Base-by-base conservation (phyloP, 2,329 filamentous ascomycete species). In the Phyllachora maydis region DNA sequence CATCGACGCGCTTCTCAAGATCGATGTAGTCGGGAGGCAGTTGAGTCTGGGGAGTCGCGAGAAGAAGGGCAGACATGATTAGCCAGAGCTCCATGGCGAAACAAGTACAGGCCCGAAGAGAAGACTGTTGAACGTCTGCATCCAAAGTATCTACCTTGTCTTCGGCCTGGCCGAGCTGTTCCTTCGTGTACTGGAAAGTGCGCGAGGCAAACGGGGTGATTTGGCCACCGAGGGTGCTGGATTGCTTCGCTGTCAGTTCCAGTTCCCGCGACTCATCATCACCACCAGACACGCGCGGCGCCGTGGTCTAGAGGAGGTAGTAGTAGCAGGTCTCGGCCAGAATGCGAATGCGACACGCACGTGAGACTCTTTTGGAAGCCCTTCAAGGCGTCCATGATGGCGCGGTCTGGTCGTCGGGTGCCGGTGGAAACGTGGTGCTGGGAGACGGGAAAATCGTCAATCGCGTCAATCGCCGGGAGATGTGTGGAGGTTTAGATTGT, bases 1-100 rank as follows among this genome's bases (percentile, higher is more conserved):
- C 88, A 67, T 98, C 88, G 41, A 95, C 82, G 35, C 85, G 74
- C 66, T 93, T 93, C 67, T 98, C 88, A 31, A 98, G 75, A 52
- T 95, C 83, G 46, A 93, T 78, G 53, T 98, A 98, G 53, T 95
- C 88, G 37, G 83, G 74, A 21, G 88, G 88, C 20, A 98, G 78
- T 55, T 95, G 76, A 33, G 88, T 98, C 81, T 91, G 39, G n/a
- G n/a, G n/a, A n/a, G n/a, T n/a, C n/a, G n/a, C n/a, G n/a, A n/a
- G n/a, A 20, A 11, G 6, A 9, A 11, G 12, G 8, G 19, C 19
- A 20, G 19, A 11, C 7, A 6, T 6, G 6, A 17, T 26, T n/a
- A 26, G 25, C 9, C 7, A 8, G 20, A 23, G 26, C 20, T 19
- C 18, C n/a, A n/a, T 12, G 16, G 22, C 12, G 16, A n/a, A 18